Evolutionary conservation across 495 filamentous ascomycete species (phyloP).

Genomic region (Hypoxylon fuscum): DNA sequence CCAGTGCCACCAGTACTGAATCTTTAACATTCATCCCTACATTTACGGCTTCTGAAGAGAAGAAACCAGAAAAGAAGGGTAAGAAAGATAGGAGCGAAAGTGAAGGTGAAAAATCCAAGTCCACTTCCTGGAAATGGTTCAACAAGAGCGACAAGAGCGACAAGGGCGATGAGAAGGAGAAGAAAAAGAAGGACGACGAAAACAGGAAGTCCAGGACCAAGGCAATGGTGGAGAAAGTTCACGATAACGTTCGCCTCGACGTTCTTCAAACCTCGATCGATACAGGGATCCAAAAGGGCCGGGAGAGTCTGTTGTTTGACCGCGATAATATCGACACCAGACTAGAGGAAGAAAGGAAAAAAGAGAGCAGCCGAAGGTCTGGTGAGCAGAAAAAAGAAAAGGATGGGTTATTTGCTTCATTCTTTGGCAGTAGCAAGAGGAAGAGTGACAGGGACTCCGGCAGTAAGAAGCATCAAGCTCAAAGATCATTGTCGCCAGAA

Average conservation of each 20-base stretch:
- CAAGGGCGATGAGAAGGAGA: constrained; percentile 64
- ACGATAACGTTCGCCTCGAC: constrained; percentile 83
- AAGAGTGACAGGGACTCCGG: constrained; percentile 74
- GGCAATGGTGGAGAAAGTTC: constrained; percentile 61
- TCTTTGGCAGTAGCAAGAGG: constrained; percentile 88
- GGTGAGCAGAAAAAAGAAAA: constrained; percentile 90
- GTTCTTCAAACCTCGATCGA: constrained; percentile 84
- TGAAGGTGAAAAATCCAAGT: constrained; percentile 49
- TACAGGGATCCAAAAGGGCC: constrained; percentile 64
- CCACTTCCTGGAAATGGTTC: constrained; percentile 49
- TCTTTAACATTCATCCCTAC: constrained; percentile 87
- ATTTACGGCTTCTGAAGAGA: constrained; percentile 63
- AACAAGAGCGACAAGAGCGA: constrained; percentile 63
- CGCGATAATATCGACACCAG: constrained; percentile 75
- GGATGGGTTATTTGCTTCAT: constrained; percentile 82
- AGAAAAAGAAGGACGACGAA: constrained; percentile 65
- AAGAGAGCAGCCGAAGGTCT: constrained; percentile 77
- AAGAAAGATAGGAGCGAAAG: constrained; percentile 67
- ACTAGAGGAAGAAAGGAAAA: constrained; percentile 84
- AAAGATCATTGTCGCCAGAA: constrained; percentile 81
- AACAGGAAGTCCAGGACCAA: constrained; percentile 65
- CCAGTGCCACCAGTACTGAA: constrained; percentile 72
- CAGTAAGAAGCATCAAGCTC: constrained; percentile 75
- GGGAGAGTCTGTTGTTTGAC: constrained; percentile 84
- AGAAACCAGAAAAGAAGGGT: constrained; percentile 73